A percentile compares a stretch with the other conserved stretches of the same genome.
Evolutionary conservation across 495 filamentous ascomycete species (phyloP).

Genomic region (Zalerion maritima): DNA sequence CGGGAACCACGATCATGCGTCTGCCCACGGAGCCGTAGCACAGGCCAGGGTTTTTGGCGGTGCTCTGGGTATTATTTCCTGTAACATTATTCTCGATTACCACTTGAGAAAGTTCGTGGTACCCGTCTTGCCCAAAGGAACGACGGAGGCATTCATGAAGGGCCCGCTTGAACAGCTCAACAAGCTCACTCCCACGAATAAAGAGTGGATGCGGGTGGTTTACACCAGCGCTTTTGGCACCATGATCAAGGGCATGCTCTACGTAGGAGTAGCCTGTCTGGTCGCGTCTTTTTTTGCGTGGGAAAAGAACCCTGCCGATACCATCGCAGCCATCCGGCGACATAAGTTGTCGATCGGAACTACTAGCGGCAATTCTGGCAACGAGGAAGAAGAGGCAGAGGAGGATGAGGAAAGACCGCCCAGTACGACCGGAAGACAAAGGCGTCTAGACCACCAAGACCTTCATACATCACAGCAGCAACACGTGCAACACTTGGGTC

Average conservation of each 20-base stretch:
- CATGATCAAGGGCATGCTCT: background rate
- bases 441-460: no score
- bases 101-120: slow-evolving; percentile 3
- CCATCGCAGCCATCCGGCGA: no score
- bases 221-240: background rate
- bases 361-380: no score
- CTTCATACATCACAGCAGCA: no score
- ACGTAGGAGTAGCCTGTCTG: background rate
- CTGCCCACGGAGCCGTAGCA: slow-evolving; percentile 38
- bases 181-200: background rate
- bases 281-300: background rate
- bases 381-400: no score
- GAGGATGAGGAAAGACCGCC: no score
- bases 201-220: background rate
- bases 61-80: slow-evolving; percentile 34
- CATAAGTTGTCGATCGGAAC: no score
- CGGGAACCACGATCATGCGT: slow-evolving; percentile 32
- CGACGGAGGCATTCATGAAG: background rate
- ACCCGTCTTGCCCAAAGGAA: background rate
- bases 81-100: slow-evolving; percentile 29
- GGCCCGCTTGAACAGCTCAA: background rate
- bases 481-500: no score
- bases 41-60: slow-evolving; percentile 45
- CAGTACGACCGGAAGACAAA: no score
- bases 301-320: background rate